Percentiles rank a stretch among this genome's conserved stretches.
phyloP scores from a whole-genome alignment of 2,329 filamentous ascomycete species.

The Arthrinium puccinioides region DNA sequence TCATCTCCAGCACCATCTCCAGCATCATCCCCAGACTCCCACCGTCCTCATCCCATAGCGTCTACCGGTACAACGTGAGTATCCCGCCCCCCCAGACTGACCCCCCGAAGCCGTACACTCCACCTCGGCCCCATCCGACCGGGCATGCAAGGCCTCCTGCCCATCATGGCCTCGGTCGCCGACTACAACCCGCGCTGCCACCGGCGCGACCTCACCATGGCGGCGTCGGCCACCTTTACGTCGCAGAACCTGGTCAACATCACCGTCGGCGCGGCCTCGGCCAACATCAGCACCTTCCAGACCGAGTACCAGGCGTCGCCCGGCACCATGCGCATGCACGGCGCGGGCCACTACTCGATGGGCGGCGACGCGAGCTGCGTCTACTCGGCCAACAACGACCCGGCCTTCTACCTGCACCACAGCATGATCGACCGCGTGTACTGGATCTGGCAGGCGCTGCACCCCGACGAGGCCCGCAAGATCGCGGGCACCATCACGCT shows the following conservation, averaged over 20 bases:
- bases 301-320: background rate
- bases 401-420: background rate
- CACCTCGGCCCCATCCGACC: background rate
- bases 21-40: background rate
- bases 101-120: background rate
- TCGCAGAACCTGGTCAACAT: background rate
- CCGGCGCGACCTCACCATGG: background rate
- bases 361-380: background rate
- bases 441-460: constrained; percentile 10
- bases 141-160: background rate
- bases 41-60: background rate
- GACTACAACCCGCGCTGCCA: constrained; percentile 1
- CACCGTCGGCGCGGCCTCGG: background rate
- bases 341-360: background rate
- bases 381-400: background rate
- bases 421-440: constrained; percentile 4
- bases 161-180: no score
- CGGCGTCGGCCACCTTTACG: background rate
- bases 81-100: no score
- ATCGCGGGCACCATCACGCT: constrained; percentile 18
- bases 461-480: constrained; percentile 8
- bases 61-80: no score
- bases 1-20: background rate
- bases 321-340: background rate
- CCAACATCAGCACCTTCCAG: background rate